These are phyloP conservation scores for Colletotrichum orchidophilum DNA, from an alignment of 2,329 filamentous ascomycete species.

Conservation along the genomic window DNA sequence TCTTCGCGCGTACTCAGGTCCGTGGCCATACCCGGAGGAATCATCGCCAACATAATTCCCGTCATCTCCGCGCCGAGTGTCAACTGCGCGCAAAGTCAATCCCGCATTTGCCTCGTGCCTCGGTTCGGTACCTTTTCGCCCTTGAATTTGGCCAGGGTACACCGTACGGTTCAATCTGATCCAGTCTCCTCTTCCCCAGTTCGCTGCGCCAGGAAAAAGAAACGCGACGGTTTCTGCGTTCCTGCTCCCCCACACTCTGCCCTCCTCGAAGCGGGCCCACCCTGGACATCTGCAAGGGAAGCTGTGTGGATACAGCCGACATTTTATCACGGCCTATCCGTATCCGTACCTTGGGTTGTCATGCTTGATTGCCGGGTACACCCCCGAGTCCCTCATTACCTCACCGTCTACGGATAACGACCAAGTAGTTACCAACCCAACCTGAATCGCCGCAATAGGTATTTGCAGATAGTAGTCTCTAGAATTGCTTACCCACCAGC, in stretches of 20 bases:
- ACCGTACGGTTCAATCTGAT: background rate
- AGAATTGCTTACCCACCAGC: background rate
- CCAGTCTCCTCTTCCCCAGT: background rate
- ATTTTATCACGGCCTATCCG: too few relatives aligned
- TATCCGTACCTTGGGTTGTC: too few relatives aligned
- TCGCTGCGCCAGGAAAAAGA: background rate
- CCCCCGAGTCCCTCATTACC: background rate
- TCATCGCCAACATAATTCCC: background rate
- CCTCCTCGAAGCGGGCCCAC: background rate
- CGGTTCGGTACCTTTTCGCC: background rate
- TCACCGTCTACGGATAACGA: too few relatives aligned
- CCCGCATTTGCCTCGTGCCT: background rate
- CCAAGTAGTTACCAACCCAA: background rate
- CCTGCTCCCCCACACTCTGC: slow-evolving; percentile 11
- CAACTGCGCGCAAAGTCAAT: background rate
- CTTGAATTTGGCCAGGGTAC: background rate
- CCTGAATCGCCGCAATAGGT: background rate
- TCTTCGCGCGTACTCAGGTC: background rate
- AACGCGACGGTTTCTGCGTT: slow-evolving; percentile 4
- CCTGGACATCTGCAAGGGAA: slow-evolving; percentile 21
- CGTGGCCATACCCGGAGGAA: background rate
- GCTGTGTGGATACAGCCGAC: slow-evolving; percentile 20
- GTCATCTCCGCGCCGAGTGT: background rate
- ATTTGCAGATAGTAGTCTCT: background rate
- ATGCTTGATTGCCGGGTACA: background rate